Evolutionary conservation across 305 asterid species (phyloP).

Genomic region (Fraxinus sp.): DNA sequence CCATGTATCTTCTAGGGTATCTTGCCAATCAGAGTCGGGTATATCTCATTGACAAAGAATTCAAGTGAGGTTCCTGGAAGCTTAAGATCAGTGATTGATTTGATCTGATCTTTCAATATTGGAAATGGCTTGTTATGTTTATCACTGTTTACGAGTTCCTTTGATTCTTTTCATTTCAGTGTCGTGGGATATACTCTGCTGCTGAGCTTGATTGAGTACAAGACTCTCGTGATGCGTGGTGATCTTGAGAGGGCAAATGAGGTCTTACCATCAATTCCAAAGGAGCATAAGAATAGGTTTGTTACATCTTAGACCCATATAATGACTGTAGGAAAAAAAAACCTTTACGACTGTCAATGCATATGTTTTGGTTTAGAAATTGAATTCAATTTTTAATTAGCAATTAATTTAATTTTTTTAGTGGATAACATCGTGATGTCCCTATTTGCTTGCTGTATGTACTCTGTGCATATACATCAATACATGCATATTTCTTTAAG

Average conservation of each 20-base stretch:
- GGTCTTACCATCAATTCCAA: slow-evolving; percentile 85
- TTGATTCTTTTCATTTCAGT: slow-evolving; percentile 44
- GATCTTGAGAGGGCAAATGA: slow-evolving; percentile 88
- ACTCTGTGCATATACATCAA: neutral
- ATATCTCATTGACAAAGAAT: slow-evolving; percentile 90
- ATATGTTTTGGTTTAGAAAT: neutral
- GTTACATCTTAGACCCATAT: slow-evolving; percentile 3
- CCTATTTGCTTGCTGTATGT: neutral
- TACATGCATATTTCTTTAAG: neutral
- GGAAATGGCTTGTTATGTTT: slow-evolving; percentile 1
- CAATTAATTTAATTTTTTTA: neutral
- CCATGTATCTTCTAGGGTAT: slow-evolving; percentile 98
- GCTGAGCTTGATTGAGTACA: slow-evolving; percentile 92
- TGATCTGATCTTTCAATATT: slow-evolving; percentile 9
- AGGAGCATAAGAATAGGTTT: slow-evolving; percentile 87
- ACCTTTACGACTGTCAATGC: neutral
- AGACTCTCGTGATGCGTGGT: slow-evolving; percentile 98
- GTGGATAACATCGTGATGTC: neutral
- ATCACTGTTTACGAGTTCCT: neutral
- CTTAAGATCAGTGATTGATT: slow-evolving; percentile 6
- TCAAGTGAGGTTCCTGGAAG: slow-evolving; percentile 47
- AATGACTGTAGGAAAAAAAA: neutral
- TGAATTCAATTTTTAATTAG: neutral
- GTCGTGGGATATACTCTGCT: slow-evolving; percentile 85
- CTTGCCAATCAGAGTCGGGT: slow-evolving; percentile 92